Evolutionary conservation across 257 asterid genomes (phyloP).

Genomic region (Solanum chiquidenum): DNA sequence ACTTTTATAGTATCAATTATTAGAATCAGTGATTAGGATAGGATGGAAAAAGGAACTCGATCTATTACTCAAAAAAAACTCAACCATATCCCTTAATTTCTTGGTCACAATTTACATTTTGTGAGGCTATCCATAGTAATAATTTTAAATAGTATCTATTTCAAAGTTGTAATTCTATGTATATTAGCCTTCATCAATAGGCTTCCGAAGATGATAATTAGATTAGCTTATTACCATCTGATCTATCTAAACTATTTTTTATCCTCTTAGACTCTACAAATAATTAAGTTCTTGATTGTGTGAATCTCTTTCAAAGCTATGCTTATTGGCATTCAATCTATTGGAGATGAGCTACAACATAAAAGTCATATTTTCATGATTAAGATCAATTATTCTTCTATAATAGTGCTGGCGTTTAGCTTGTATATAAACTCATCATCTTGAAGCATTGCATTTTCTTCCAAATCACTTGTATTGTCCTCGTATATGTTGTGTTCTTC

Average conservation of each 20-base stretch:
- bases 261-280: background rate
- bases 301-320: background rate
- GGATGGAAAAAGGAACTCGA: too few species aligned
- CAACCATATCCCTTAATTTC: background rate
- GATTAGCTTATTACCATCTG: background rate
- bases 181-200: background rate
- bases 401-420: background rate
- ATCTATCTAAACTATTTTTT: background rate
- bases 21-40: too few species aligned
- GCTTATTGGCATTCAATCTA: background rate
- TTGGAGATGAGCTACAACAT: background rate
- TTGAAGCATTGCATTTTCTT: background rate
- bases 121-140: background rate
- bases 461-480: background rate
- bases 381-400: background rate
- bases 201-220: background rate
- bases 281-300: background rate
- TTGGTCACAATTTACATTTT: background rate
- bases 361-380: slow-evolving; percentile 6
- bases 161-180: background rate
- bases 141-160: background rate
- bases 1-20: too few species aligned
- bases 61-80: too few species aligned
- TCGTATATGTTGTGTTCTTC: background rate
- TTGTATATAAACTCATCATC: background rate